Conservation (phyloP, 371 early-diverging fungal genomes). For the Dipsacomyces acuminosporus region DNA sequence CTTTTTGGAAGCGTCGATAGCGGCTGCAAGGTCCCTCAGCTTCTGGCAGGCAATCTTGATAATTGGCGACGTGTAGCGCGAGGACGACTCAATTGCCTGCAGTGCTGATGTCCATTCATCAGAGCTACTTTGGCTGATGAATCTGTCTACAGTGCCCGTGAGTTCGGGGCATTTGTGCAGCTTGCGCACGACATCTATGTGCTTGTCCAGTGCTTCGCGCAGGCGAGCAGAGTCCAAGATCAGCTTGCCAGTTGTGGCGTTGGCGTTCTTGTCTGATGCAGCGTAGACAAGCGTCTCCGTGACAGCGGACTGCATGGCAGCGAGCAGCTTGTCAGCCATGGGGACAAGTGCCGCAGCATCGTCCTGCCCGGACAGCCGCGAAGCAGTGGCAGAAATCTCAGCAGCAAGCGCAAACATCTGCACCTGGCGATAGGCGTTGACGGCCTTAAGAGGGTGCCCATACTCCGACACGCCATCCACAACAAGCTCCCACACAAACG, state of each 20-base stretch:
- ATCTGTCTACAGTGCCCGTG: too few species aligned
- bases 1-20: too few species aligned
- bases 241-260: constrained; percentile 18
- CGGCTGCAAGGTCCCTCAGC: too few species aligned
- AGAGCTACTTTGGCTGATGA: neutral
- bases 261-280: constrained; percentile 47
- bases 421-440: constrained; percentile 64
- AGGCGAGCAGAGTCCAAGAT: constrained; percentile 41
- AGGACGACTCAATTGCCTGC: constrained; percentile 3
- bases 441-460: constrained; percentile 52
- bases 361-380: constrained; percentile 45
- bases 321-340: constrained; percentile 33
- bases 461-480: constrained; percentile 51
- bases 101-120: constrained; percentile 23
- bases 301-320: constrained; percentile 43
- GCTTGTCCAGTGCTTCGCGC: constrained; percentile 47
- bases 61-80: too few species aligned
- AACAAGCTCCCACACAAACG: constrained; percentile 47
- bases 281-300: constrained; percentile 41
- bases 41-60: too few species aligned
- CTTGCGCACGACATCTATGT: constrained; percentile 10
- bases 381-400: constrained; percentile 49
- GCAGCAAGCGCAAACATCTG: constrained; percentile 52
- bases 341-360: constrained; percentile 17
- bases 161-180: neutral